Evolutionary conservation across 2,329 filamentous ascomycete genomes (phyloP).

Genomic region (Cyclaneusma minus): DNA sequence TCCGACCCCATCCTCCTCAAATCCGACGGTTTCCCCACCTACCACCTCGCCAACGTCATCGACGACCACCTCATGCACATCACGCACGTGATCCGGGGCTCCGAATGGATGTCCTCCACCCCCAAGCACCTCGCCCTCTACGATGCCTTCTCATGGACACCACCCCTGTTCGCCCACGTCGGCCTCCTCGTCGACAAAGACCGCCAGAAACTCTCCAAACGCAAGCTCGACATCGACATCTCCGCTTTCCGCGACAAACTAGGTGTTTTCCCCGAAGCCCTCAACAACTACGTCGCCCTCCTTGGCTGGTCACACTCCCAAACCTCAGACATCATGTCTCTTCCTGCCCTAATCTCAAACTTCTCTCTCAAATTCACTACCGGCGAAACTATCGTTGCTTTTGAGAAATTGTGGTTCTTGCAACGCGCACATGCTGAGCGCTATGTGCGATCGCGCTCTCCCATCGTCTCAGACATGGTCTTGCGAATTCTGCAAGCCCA

Average conservation of each 20-base stretch:
- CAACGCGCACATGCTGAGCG: slow-evolving; percentile 45
- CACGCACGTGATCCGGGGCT: slow-evolving; percentile 85
- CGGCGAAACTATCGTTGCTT: slow-evolving; percentile 72
- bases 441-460: slow-evolving; percentile 2
- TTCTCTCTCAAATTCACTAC: slow-evolving; percentile 82
- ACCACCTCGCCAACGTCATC: slow-evolving; percentile 93
- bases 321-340: slow-evolving; percentile 53
- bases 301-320: slow-evolving; percentile 66
- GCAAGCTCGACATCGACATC: slow-evolving; percentile 51
- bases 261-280: slow-evolving; percentile 44
- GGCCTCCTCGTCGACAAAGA: slow-evolving; percentile 54
- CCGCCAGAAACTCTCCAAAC: slow-evolving; percentile 76
- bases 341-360: slow-evolving; percentile 56
- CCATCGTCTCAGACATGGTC: slow-evolving; percentile 2
- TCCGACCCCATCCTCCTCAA: slow-evolving; percentile 81
- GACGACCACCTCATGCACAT: slow-evolving; percentile 94
- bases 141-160: slow-evolving; percentile 57
- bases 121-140: slow-evolving; percentile 66
- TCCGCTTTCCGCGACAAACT: slow-evolving; percentile 35
- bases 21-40: slow-evolving; percentile 82
- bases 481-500: not conserved
- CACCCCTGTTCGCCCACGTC: slow-evolving; percentile 66
- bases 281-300: slow-evolving; percentile 73
- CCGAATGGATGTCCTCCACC: slow-evolving; percentile 93
- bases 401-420: slow-evolving; percentile 66